Evolutionary conservation across 2,329 filamentous ascomycete genomes (phyloP).

Genomic region (Fusarium sp.): DNA sequence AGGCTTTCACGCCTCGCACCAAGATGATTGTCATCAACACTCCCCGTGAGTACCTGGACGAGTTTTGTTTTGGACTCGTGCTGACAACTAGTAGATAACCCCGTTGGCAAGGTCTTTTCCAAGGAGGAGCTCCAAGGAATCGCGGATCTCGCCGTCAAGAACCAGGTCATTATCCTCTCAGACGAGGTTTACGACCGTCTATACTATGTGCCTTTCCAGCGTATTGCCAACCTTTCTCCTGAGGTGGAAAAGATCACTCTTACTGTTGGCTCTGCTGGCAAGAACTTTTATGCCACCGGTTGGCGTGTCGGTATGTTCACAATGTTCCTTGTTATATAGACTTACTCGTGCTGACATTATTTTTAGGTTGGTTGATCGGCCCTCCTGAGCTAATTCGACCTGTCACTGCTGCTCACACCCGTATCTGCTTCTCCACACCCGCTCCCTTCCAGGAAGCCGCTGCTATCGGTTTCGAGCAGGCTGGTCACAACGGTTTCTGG

Average conservation of each 20-base stretch:
- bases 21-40: constrained; percentile 97
- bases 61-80: not conserved
- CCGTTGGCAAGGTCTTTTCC: constrained; percentile 95
- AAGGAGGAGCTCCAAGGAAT: constrained; percentile 86
- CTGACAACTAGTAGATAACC: constrained; percentile 76
- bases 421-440: constrained; percentile 96
- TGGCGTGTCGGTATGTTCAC: constrained; percentile 81
- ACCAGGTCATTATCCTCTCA: constrained; percentile 93
- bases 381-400: constrained; percentile 91
- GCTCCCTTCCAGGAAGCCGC: constrained; percentile 95
- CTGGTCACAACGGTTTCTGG: constrained; percentile 90
- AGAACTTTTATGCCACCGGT: constrained; percentile 98
- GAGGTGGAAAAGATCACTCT: constrained; percentile 90
- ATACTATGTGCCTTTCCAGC: constrained; percentile 95
- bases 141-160: constrained; percentile 89
- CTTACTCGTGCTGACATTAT: constrained; percentile 1
- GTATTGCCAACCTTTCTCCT: constrained; percentile 90
- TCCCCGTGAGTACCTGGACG: constrained; percentile 61
- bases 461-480: constrained; percentile 93
- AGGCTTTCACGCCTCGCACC: constrained; percentile 85
- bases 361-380: constrained; percentile 86
- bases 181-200: constrained; percentile 96
- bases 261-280: constrained; percentile 95
- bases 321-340: accelerated
- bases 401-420: constrained; percentile 91